phyloP scores from a whole-genome alignment of 2,329 filamentous ascomycete species.

The Penicillium sp. region DNA sequence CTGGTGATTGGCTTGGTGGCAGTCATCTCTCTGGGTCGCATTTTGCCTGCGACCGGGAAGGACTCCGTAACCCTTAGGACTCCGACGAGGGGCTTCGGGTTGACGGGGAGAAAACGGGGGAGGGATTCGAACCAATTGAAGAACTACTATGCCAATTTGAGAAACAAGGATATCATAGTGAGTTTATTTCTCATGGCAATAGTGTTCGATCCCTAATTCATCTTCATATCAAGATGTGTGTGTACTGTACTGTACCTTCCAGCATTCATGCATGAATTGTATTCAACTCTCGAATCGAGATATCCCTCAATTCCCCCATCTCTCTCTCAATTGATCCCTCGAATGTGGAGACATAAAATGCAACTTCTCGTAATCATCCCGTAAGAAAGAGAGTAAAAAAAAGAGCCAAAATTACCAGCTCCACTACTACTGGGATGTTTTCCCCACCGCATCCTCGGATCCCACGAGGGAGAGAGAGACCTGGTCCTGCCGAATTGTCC shows the following conservation, averaged over 20 bases:
- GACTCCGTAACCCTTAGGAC: conserved; percentile 5
- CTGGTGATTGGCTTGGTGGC: neutral
- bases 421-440: neutral
- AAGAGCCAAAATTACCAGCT: conserved; percentile 8
- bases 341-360: neutral
- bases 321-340: neutral
- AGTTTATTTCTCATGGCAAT: neutral
- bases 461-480: conserved; percentile 39
- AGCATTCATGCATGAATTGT: neutral
- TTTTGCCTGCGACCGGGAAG: conserved; percentile 7
- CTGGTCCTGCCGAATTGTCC: conserved; percentile 33
- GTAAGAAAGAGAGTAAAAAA: neutral
- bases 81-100: conserved; percentile 3
- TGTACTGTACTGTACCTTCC: neutral
- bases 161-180: neutral
- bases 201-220: neutral
- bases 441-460: conserved; percentile 36
- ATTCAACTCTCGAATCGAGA: neutral
- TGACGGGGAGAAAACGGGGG: neutral
- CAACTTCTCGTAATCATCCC: neutral
- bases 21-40: neutral
- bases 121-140: neutral
- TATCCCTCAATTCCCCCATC: neutral
- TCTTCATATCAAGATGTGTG: neutral
- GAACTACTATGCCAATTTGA: neutral